Percentiles rank a stretch among this genome's conserved stretches.
Evolutionary conservation across 495 filamentous ascomycete genomes (phyloP).

Genomic region (Hypomontagnella submonticulosa): DNA sequence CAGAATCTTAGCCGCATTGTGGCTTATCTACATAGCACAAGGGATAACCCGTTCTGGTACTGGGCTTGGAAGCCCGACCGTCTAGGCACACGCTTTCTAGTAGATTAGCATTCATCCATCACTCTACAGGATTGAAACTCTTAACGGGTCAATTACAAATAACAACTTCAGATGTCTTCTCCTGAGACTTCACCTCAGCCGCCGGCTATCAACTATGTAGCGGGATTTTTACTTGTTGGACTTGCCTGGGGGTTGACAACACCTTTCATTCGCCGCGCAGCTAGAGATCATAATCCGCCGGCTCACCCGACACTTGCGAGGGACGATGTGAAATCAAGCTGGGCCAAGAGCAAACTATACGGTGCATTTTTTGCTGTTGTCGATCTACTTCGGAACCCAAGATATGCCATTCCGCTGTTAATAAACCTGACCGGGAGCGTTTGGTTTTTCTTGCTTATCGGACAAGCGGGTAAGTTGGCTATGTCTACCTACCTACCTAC

Average conservation of each 20-base stretch:
- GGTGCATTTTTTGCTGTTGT: conserved; percentile 75
- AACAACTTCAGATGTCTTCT: conserved; percentile 37
- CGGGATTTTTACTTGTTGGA: conserved; percentile 91
- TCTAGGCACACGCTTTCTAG: too few relatives aligned
- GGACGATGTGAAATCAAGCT: conserved; percentile 54
- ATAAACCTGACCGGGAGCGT: conserved; percentile 94
- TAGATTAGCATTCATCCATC: conserved; percentile 32
- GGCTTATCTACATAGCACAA: conserved; percentile 22
- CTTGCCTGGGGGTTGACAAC: conserved; percentile 84
- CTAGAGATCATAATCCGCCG: conserved; percentile 65
- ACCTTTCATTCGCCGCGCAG: conserved; percentile 78
- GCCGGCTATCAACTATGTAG: conserved; percentile 78
- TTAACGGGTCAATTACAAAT: too few relatives aligned
- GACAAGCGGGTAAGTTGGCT: conserved; percentile 78
- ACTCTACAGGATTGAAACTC: conserved; percentile 34
- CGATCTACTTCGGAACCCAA: conserved; percentile 81
- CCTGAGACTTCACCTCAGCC: conserved; percentile 54
- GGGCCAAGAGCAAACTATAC: conserved; percentile 65
- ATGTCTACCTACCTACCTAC: background rate
- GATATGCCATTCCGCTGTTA: conserved; percentile 85
- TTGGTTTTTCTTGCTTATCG: conserved; percentile 97
- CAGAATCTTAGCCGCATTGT: conserved; percentile 15
- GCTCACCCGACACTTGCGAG: conserved; percentile 61
- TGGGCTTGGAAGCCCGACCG: too few relatives aligned
- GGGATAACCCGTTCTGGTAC: too few relatives aligned